Conservation (phyloP, 1,284 basidiomycete genomes). For the Rhodotorula sp. region DNA sequence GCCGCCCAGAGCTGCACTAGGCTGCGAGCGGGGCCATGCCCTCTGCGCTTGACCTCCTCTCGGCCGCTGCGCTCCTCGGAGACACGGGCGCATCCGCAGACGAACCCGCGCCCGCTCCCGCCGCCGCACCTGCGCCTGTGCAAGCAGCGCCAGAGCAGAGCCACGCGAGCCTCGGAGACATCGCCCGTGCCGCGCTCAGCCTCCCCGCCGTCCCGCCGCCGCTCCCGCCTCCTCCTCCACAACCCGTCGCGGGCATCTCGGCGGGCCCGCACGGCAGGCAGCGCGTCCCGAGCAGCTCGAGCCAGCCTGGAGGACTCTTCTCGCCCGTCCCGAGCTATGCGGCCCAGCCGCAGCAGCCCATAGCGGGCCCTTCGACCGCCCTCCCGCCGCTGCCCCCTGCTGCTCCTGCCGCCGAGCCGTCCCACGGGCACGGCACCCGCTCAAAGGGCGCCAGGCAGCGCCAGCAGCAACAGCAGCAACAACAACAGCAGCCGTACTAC, state of each 20-base stretch:
- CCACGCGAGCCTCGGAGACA: conserved; percentile 5
- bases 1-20: too few species aligned
- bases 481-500: neutral
- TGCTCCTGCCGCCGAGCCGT: neutral
- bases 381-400: neutral
- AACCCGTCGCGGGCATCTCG: neutral
- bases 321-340: neutral
- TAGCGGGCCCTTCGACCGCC: neutral
- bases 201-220: neutral
- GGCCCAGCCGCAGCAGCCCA: neutral
- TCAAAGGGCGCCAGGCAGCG: neutral
- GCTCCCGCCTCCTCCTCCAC: neutral
- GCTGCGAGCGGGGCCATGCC: conserved; percentile 4
- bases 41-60: conserved; percentile 33
- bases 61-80: conserved; percentile 27
- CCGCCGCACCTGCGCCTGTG: neutral
- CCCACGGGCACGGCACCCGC: neutral
- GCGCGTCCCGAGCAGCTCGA: conserved; percentile 15
- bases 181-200: conserved; percentile 14
- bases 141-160: neutral
- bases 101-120: neutral
- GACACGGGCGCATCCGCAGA: neutral
- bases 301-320: neutral
- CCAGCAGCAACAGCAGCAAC: neutral
- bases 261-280: neutral